Base-by-base conservation (phyloP, 164 flowering plant species). In the Hamamelis virginiana region DNA sequence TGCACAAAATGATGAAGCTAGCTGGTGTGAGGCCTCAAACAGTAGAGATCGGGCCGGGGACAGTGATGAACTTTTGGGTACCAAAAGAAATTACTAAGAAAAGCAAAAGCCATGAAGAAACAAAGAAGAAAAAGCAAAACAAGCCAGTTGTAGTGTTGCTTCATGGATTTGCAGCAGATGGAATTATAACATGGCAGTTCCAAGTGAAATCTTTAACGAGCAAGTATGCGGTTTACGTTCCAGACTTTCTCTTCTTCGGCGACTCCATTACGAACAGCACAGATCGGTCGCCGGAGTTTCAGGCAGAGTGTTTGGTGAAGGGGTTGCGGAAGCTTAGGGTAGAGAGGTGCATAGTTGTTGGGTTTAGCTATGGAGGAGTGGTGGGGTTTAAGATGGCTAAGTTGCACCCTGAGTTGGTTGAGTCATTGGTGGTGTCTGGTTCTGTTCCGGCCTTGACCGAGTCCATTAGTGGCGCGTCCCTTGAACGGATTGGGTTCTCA, bases 171-270 rank as follows among this genome's bases (percentile, higher is more conserved):
- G 72, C 61, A 4, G 60, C 19, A 10, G 75, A 83, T n/a, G 86
- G 84, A 0, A 79, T 79, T 19, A 2, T 77, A 0, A 81, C 77
- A 0, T 77, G 87, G 83, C 72, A 69, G n/a, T 76, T 81, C 58
- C 85, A 81, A 59, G 81, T 77, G 22, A 46, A 68, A 0, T 43
- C 80, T 5, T 51, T 81, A 4, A 59, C 72, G 10, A 44, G 57
- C 14, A 18, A 63, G 0, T 81, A 81, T 72, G 25, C 76, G 0
- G 80, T 83, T 11, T 83, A 83, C 67, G 75, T 79, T 13, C 84
- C 83, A 1, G 86, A 83, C 66, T 48, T 81, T 11, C 58, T 83
- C 45, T 83, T 83, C 80, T 83, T 83, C 62, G 86, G 86, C 9
- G 75, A 47, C 9, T 83, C 87, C 1, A n/a, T 55, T 66, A 81